Conservation (phyloP, 1,139 yeast genomes). For the Debaryomyces psychrophilus region DNA sequence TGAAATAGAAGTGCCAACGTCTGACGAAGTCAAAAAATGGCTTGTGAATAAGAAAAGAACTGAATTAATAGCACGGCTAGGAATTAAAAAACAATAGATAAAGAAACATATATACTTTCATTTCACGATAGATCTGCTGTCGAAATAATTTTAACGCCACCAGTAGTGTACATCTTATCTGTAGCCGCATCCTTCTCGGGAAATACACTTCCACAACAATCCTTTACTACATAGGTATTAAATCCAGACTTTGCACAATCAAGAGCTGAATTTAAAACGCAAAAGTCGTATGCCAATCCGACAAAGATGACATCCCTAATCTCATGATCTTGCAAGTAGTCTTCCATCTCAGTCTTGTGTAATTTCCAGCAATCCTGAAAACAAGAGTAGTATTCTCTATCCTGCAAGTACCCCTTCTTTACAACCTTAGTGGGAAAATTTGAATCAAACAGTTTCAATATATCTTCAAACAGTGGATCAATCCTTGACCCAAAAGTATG, state of each 20-base stretch:
- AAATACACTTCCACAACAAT: slow-evolving; percentile 45
- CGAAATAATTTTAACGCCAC: slow-evolving; percentile 31
- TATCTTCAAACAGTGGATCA: slow-evolving; percentile 45
- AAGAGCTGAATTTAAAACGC: slow-evolving; percentile 76
- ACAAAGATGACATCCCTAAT: slow-evolving; percentile 70
- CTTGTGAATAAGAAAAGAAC: slow-evolving; percentile 50
- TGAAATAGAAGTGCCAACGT: slow-evolving; percentile 35
- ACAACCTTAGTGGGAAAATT: slow-evolving; percentile 46
- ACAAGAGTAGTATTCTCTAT: slow-evolving; percentile 89
- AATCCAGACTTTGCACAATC: slow-evolving; percentile 68
- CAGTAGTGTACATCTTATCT: slow-evolving; percentile 29
- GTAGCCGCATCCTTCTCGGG: slow-evolving; percentile 34
- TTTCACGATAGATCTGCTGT: slow-evolving; percentile 6
- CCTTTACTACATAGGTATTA: slow-evolving; percentile 60
- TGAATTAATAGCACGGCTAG: slow-evolving; percentile 42
- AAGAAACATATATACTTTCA: background rate
- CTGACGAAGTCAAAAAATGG: slow-evolving; percentile 46
- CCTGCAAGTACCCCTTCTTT: slow-evolving; percentile 68
- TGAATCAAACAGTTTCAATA: slow-evolving; percentile 26
- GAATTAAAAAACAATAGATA: slow-evolving; percentile 9
- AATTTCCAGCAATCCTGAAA: slow-evolving; percentile 78
- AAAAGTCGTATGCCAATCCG: slow-evolving; percentile 85
- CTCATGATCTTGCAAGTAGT: slow-evolving; percentile 42
- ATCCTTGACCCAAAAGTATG: slow-evolving; percentile 66
- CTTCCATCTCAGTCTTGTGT: slow-evolving; percentile 67